Conservation (phyloP, 73 alveolate genomes). For the Tetrahymena malaccensis region DNA sequence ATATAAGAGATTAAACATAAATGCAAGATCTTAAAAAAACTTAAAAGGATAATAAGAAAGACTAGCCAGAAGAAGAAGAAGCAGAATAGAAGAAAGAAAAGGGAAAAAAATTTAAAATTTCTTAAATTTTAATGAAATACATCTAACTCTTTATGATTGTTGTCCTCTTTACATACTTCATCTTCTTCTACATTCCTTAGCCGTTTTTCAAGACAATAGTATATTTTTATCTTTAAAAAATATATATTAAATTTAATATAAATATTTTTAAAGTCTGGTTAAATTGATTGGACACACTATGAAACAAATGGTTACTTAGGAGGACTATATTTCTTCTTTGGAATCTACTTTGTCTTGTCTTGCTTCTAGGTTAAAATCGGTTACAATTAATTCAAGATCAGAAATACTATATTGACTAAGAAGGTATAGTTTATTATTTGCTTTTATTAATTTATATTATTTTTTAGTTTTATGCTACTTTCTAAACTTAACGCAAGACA, state of each 20-base stretch:
- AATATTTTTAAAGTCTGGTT: not conserved
- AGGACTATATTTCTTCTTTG: slow-evolving; percentile 52
- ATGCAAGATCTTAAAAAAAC: not conserved
- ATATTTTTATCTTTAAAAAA: not conserved
- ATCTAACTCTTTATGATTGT: not conserved
- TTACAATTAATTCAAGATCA: not conserved
- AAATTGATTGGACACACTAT: not conserved
- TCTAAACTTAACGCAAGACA: too few species aligned
- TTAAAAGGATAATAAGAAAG: not conserved
- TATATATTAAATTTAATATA: not conserved
- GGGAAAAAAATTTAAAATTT: not conserved
- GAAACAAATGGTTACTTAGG: not conserved
- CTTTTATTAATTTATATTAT: too few species aligned
- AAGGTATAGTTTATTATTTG: not conserved
- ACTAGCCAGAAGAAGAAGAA: not conserved
- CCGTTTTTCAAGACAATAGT: not conserved
- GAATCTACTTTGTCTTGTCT: slow-evolving; percentile 54
- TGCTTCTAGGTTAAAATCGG: slow-evolving; percentile 77
- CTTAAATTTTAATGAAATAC: not conserved
- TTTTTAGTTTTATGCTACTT: too few species aligned
- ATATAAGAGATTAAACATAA: not conserved
- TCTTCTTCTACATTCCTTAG: not conserved
- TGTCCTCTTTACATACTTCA: not conserved
- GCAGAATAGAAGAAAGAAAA: not conserved
- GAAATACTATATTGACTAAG: not conserved